A percentile compares a stretch with the other conserved stretches of the same genome.
Conservation (phyloP, 2,329 filamentous ascomycete genomes). For the Podosphaera aphanis region DNA sequence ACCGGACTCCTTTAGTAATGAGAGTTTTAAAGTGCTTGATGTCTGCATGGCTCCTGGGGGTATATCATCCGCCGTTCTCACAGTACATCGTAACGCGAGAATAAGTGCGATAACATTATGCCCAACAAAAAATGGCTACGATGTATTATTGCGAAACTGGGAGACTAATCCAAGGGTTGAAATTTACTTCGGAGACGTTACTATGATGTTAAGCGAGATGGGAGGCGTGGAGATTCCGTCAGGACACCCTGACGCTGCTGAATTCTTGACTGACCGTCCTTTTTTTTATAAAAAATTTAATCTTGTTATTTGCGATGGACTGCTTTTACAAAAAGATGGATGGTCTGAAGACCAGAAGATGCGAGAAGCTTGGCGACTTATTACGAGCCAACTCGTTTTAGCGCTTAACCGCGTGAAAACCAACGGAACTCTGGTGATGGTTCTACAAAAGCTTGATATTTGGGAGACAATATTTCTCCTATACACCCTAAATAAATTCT, state of each 20-base stretch:
- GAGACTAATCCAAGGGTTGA: neutral
- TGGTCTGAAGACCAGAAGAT: constrained; percentile 6
- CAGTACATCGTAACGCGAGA: constrained; percentile 3
- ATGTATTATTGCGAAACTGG: constrained; percentile 4
- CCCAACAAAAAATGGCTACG: constrained; percentile 7
- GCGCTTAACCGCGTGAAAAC: constrained; percentile 7
- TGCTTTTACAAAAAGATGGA: constrained; percentile 9
- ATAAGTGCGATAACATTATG: constrained; percentile 8
- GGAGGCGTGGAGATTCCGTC: constrained; percentile 3
- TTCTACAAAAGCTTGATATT: constrained; percentile 10
- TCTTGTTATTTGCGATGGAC: constrained; percentile 12
- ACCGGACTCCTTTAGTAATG: neutral
- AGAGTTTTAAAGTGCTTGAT: constrained; percentile 9
- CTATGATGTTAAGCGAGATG: neutral
- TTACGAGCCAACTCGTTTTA: constrained; percentile 9
- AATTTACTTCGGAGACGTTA: constrained; percentile 5
- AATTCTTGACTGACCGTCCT: constrained; percentile 5
- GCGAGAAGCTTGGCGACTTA: constrained; percentile 6
- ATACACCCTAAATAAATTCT: constrained; percentile 9
- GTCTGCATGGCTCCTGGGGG: constrained; percentile 11
- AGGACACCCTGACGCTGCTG: constrained; percentile 4
- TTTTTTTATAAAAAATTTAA: constrained; percentile 10
- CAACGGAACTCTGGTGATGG: constrained; percentile 10
- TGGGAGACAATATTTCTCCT: constrained; percentile 7
- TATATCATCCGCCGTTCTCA: constrained; percentile 4